Evolutionary conservation across 306 rosid species (phyloP).

Genomic region (Sphenostylis stenocarpa): DNA sequence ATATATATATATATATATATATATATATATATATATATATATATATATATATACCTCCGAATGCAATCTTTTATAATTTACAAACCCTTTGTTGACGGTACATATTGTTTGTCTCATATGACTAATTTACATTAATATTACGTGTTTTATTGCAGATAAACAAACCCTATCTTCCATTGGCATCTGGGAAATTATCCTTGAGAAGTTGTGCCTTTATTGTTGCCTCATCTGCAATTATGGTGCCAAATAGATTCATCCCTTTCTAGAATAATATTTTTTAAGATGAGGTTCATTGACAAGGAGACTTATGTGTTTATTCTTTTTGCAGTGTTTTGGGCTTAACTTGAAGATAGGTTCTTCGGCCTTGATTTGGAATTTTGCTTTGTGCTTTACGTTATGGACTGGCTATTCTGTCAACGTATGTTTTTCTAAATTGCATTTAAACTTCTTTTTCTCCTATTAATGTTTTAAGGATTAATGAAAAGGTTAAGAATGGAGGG

Average conservation of each 20-base stretch:
- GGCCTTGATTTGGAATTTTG: not conserved
- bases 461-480: not conserved
- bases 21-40: too few species aligned
- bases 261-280: not conserved
- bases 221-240: not conserved
- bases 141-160: conserved; percentile 59
- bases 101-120: conserved; percentile 17
- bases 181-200: not conserved
- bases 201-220: not conserved
- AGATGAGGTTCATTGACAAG: not conserved
- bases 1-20: too few species aligned
- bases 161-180: conserved; percentile 64
- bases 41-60: too few species aligned
- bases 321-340: not conserved
- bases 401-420: not conserved
- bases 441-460: not conserved
- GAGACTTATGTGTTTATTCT: not conserved
- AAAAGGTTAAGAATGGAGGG: not conserved
- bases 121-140: too few species aligned
- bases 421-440: not conserved
- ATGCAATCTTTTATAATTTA: too few species aligned
- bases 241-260: not conserved
- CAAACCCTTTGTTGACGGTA: too few species aligned
- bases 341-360: not conserved
- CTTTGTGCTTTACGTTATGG: not conserved